phyloP scores from a whole-genome alignment of 805 yeast species.

The Yarrowia yakushimensis region DNA sequence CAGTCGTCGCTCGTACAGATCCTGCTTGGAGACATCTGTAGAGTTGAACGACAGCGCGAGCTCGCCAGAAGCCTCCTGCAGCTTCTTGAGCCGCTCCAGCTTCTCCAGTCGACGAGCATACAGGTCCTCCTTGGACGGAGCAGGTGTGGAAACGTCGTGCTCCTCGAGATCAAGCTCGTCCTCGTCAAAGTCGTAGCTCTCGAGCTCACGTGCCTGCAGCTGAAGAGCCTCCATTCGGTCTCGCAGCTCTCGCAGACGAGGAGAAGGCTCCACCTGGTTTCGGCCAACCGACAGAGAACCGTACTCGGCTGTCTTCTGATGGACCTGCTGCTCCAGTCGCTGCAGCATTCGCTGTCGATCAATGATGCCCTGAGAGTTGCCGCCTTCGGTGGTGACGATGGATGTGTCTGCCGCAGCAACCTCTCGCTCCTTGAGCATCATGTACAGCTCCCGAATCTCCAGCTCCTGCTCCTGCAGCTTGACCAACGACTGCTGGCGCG shows the following conservation, averaged over 20 bases:
- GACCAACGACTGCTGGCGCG: constrained; percentile 33
- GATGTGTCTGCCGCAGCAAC: constrained; percentile 26
- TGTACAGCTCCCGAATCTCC: constrained; percentile 56
- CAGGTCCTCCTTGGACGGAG: constrained; percentile 36
- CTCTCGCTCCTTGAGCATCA: constrained; percentile 49
- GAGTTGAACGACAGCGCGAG: constrained; percentile 41
- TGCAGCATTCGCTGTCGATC: constrained; percentile 36
- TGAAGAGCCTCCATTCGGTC: constrained; percentile 83
- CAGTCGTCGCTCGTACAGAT: constrained; percentile 6
- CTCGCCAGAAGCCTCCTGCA: constrained; percentile 64
- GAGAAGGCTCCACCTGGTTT: constrained; percentile 66
- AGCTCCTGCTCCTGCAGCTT: constrained; percentile 48
- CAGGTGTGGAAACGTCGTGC: constrained; percentile 31
- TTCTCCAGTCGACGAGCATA: constrained; percentile 57
- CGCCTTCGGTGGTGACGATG: neutral
- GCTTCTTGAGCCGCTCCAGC: constrained; percentile 63
- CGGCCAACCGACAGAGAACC: constrained; percentile 24
- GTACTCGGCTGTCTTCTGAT: constrained; percentile 41
- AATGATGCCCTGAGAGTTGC: constrained; percentile 32
- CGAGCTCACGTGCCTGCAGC: constrained; percentile 78
- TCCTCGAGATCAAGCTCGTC: constrained; percentile 53
- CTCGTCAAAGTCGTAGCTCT: constrained; percentile 77
- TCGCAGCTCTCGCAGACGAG: constrained; percentile 67
- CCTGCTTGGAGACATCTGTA: constrained; percentile 12
- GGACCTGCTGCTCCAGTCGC: constrained; percentile 37